Evolutionary conservation across 1,139 yeast species (phyloP).

Genomic region (Meyerozyma carpophila): DNA sequence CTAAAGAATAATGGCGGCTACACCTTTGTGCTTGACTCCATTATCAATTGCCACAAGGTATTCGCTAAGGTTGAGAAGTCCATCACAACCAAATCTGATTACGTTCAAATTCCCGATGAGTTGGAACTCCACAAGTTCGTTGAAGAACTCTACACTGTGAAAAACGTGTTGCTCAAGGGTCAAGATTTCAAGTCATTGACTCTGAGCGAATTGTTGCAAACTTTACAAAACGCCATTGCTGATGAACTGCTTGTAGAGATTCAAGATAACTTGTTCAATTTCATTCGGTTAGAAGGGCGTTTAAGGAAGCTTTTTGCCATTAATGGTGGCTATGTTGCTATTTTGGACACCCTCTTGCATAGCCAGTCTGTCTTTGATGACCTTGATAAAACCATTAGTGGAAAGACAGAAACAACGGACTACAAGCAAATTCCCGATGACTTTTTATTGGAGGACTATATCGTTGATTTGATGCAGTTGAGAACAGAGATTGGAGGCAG

Average conservation of each 20-base stretch:
- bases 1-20: conserved; percentile 26
- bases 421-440: conserved; percentile 36
- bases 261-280: conserved; percentile 7
- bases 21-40: conserved; percentile 29
- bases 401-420: conserved; percentile 1
- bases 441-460: conserved; percentile 30
- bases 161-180: conserved; percentile 8
- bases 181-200: not conserved
- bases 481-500: conserved; percentile 15
- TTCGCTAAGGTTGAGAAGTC: conserved; percentile 20
- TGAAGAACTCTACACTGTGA: conserved; percentile 10
- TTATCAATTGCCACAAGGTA: conserved; percentile 21
- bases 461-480: conserved; percentile 26
- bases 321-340: conserved; percentile 15
- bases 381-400: conserved; percentile 1
- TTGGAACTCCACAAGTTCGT: conserved; percentile 14
- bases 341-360: conserved; percentile 16
- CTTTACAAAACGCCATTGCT: not conserved
- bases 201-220: not conserved
- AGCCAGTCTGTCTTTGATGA: conserved; percentile 11
- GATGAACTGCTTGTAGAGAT: not conserved
- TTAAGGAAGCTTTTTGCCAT: conserved; percentile 12
- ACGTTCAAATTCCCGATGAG: conserved; percentile 20
- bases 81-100: conserved; percentile 9
- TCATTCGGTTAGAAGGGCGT: conserved; percentile 11